A percentile compares a stretch with the other conserved stretches of the same genome.
Evolutionary conservation across 2,329 filamentous ascomycete genomes (phyloP).

Genomic region (Colletotrichum chlorophyti): DNA sequence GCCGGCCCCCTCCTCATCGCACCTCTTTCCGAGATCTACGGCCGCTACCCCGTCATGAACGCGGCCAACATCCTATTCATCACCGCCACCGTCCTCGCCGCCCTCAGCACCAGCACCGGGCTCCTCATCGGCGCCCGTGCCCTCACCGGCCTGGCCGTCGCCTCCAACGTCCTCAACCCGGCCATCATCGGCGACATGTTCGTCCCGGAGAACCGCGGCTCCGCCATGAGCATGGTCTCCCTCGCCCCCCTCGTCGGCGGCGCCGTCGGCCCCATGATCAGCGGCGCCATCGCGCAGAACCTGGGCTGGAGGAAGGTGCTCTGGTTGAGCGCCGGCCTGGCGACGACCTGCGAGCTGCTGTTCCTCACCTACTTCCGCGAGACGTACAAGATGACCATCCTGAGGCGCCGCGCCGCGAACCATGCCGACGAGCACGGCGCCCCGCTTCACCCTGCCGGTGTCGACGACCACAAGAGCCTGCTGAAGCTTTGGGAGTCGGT

Average conservation of each 20-base stretch:
- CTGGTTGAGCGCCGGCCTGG: conserved; percentile 56
- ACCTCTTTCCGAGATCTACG: conserved; percentile 67
- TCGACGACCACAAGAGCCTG: conserved; percentile 33
- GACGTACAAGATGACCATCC: conserved; percentile 66
- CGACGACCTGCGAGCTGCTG: conserved; percentile 54
- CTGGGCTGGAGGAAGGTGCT: conserved; percentile 62
- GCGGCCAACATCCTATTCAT: conserved; percentile 59
- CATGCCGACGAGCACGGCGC: conserved; percentile 38
- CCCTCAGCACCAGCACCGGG: conserved; percentile 50
- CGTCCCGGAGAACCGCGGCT: conserved; percentile 60
- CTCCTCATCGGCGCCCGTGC: conserved; percentile 61
- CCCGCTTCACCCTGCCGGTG: conserved; percentile 11
- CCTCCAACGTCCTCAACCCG: conserved; percentile 68
- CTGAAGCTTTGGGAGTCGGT: conserved; percentile 47
- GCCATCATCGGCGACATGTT: conserved; percentile 71
- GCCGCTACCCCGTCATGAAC: conserved; percentile 62
- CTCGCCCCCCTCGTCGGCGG: conserved; percentile 65
- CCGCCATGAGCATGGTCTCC: conserved; percentile 63
- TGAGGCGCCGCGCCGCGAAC: conserved; percentile 49
- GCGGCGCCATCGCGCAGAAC: conserved; percentile 59
- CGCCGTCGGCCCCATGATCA: conserved; percentile 62
- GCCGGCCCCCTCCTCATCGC: conserved; percentile 67
- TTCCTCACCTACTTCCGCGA: conserved; percentile 62
- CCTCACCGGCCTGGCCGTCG: conserved; percentile 67
- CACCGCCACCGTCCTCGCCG: conserved; percentile 52